Evolutionary conservation across 2,329 filamentous ascomycete genomes (phyloP), one percentile per base, ranked within the genome.

Genomic region (Stachybotrys echinatus): DNA sequence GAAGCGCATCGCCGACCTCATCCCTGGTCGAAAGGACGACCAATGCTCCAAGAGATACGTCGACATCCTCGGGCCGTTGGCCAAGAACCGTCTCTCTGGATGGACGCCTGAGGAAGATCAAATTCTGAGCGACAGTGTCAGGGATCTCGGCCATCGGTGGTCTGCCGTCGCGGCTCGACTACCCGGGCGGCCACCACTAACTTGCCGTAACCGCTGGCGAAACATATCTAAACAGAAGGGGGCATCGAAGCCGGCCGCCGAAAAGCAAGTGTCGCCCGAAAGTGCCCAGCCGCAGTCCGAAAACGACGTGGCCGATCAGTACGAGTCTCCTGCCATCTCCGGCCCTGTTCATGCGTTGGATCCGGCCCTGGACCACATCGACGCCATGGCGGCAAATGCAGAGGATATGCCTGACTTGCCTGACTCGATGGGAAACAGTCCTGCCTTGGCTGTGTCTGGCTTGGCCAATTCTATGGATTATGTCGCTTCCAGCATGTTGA

Each of bases 41-140:
- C 61, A 63, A 34, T 64, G 61, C 7, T 62, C 60, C 2, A 63
- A 63, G 34, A 52, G 61, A 48, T 64, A 63, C 40, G 60, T 60
- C 37, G 61, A 64, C 6, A 63, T 64, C 3, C 56, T 63, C 7
- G 57, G 58, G 5, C 61, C 61, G 2, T 56, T 52, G 18, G 61
- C 60, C 31, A 56, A 56, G 37, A 60, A 61, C 21, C 52, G 61
- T 0, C 23, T 63, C 1, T 54, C 53, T 19, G 58, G 61, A 19
- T 63, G 61, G 61, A 63, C 60, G 6, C 45, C 50, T 1, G 54
- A 58, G 3, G 61, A 63, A 37, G 61, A 63, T 14, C 52, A 50
- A 5, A 51, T 61, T 17, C 34, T 63, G 3, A 54, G 55, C 0
- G 54, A 63, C 47, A 55, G 61, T 2, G 61, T 63, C 39, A 51